These are phyloP conservation scores for Scenedesmus sp. DNA, from an alignment of 163 green algal genomes.

Conservation along the genomic window DNA sequence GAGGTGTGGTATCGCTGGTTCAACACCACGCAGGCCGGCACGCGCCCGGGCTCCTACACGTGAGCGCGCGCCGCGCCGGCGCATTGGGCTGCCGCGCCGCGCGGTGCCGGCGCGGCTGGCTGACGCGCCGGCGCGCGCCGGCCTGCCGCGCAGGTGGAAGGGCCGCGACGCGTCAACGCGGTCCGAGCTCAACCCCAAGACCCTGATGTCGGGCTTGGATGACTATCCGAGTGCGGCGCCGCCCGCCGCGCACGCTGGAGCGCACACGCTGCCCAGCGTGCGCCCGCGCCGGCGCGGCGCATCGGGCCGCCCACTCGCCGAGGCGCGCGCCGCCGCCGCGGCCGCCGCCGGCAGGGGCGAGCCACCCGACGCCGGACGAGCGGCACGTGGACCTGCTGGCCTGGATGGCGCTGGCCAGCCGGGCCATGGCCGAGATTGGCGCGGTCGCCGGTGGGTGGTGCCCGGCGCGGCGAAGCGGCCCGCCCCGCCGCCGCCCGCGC, in stretches of 20 bases:
- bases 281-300: too few species aligned
- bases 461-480: too few species aligned
- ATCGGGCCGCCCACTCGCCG: too few species aligned
- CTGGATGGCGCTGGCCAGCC: conserved; percentile 82
- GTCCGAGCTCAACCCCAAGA: conserved; percentile 94
- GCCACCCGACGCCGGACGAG: conserved; percentile 87
- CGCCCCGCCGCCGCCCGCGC: too few species aligned
- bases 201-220: conserved; percentile 89
- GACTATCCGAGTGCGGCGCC: conserved; percentile 93
- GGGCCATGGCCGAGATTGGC: conserved; percentile 65
- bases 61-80: too few species aligned
- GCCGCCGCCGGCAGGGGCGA: too few species aligned
- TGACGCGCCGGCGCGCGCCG: too few species aligned
- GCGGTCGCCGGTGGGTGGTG: conserved; percentile 12
- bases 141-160: conserved; percentile 55
- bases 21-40: conserved; percentile 82
- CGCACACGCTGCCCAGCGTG: too few species aligned
- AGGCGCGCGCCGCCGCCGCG: too few species aligned
- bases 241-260: too few species aligned
- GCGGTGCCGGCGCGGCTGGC: not conserved
- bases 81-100: too few species aligned
- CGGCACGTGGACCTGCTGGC: conserved; percentile 93
- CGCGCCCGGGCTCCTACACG: conserved; percentile 69
- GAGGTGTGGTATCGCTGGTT: conserved; percentile 92
- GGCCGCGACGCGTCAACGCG: conserved; percentile 64